Evolutionary conservation across 352 stramenopile genomes (phyloP).

Genomic region (Phytopythium helicoides): DNA sequence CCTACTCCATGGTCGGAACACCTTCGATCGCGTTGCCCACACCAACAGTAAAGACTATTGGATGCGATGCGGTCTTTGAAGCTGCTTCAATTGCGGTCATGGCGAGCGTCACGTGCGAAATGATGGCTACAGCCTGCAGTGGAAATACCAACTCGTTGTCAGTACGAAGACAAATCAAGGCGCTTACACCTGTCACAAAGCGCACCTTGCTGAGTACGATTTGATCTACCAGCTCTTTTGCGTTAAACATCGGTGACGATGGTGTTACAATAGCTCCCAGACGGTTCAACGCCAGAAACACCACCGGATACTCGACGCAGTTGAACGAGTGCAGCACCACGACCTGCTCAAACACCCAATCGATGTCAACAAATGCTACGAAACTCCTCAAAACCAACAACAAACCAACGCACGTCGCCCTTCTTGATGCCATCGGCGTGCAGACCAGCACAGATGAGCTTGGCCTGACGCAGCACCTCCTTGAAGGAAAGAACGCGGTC

Average conservation of each 20-base stretch:
- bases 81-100: slow-evolving; percentile 21
- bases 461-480: slow-evolving; percentile 18
- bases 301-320: slow-evolving; percentile 47
- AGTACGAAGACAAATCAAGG: too few species aligned
- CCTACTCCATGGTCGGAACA: slow-evolving; percentile 31
- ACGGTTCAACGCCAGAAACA: slow-evolving; percentile 38
- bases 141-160: too few species aligned
- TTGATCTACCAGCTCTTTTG: slow-evolving; percentile 34
- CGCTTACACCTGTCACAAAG: too few species aligned
- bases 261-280: slow-evolving; percentile 40
- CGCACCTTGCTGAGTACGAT: slow-evolving; percentile 20
- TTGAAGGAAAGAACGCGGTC: slow-evolving; percentile 34
- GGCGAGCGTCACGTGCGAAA: slow-evolving; percentile 29
- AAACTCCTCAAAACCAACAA: neutral
- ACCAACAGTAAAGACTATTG: slow-evolving; percentile 29
- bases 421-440: slow-evolving; percentile 30
- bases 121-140: slow-evolving; percentile 23
- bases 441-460: slow-evolving; percentile 30
- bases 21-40: slow-evolving; percentile 5
- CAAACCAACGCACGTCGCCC: slow-evolving; percentile 34
- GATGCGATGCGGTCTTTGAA: slow-evolving; percentile 6
- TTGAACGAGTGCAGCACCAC: slow-evolving; percentile 54
- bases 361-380: slow-evolving; percentile 5
- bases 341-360: slow-evolving; percentile 20
- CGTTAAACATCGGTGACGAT: slow-evolving; percentile 35